Evolutionary conservation across 805 yeast genomes (phyloP).

Genomic region (Huiozyma naganishii): DNA sequence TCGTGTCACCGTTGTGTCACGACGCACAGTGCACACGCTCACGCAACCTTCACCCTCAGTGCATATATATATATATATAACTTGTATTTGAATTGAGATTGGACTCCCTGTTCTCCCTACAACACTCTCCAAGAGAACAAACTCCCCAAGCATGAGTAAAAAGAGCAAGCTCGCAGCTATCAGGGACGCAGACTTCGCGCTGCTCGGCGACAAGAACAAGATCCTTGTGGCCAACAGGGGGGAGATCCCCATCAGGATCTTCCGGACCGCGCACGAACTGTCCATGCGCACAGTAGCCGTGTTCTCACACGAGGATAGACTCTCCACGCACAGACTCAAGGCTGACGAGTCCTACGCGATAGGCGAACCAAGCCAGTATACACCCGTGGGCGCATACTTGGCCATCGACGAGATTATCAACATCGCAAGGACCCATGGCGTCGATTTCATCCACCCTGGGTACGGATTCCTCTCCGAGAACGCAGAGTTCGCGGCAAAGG

Average conservation of each 20-base stretch:
- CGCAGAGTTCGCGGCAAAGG: conserved; percentile 87
- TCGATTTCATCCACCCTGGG: conserved; percentile 87
- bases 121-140: too few species aligned
- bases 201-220: conserved; percentile 37
- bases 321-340: conserved; percentile 89
- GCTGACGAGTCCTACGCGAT: conserved; percentile 91
- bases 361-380: conserved; percentile 78
- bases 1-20: too few species aligned
- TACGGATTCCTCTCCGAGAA: conserved; percentile 87
- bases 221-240: conserved; percentile 78
- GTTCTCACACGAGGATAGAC: conserved; percentile 90
- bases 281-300: conserved; percentile 96
- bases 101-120: too few species aligned
- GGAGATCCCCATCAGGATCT: conserved; percentile 78
- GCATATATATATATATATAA: too few species aligned
- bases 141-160: neutral
- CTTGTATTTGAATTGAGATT: too few species aligned
- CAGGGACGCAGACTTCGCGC: conserved; percentile 32
- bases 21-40: too few species aligned
- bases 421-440: conserved; percentile 72
- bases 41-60: too few species aligned
- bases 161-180: conserved; percentile 20
- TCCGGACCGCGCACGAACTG: conserved; percentile 94
- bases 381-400: conserved; percentile 93
- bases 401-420: conserved; percentile 90